These are phyloP conservation scores for Biscutella laevigata DNA, from an alignment of 441 rosid species.

Conservation along the genomic window DNA sequence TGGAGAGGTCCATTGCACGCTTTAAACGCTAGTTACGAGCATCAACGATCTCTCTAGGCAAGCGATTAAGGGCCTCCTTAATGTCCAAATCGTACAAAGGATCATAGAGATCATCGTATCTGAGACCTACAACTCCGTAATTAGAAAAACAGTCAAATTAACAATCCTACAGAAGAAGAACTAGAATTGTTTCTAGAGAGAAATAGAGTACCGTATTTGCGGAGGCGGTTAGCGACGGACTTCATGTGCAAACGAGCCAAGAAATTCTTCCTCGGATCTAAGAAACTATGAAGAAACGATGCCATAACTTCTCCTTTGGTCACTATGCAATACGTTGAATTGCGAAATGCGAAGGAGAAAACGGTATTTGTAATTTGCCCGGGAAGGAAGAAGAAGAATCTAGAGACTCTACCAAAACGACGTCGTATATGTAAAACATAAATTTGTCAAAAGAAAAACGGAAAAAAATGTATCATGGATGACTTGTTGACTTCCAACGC, in stretches of 20 bases:
- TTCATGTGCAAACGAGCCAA: constrained; percentile 68
- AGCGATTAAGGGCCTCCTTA: constrained; percentile 63
- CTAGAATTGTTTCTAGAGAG: not conserved
- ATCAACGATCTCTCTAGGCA: constrained; percentile 70
- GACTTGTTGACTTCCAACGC: not conserved
- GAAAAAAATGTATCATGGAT: no score
- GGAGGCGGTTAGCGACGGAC: constrained; percentile 52
- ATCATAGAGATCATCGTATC: constrained; percentile 78
- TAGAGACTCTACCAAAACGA: not conserved
- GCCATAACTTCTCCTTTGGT: constrained; percentile 30
- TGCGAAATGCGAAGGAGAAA: not conserved
- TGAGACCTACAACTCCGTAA: constrained; percentile 42
- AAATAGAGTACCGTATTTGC: constrained; percentile 46
- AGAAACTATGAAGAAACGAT: constrained; percentile 36
- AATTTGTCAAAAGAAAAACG: not conserved
- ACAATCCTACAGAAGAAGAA: not conserved
- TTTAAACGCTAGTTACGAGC: constrained; percentile 72
- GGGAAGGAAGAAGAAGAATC: constrained; percentile 5
- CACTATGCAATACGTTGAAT: not conserved
- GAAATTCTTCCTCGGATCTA: constrained; percentile 69
- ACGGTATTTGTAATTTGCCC: not conserved
- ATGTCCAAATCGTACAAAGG: constrained; percentile 67
- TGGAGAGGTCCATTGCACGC: constrained; percentile 81
- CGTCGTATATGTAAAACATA: not conserved
- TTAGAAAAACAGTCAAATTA: not conserved